Conservation (phyloP, 805 yeast genomes). For the Clavispora fructus region DNA sequence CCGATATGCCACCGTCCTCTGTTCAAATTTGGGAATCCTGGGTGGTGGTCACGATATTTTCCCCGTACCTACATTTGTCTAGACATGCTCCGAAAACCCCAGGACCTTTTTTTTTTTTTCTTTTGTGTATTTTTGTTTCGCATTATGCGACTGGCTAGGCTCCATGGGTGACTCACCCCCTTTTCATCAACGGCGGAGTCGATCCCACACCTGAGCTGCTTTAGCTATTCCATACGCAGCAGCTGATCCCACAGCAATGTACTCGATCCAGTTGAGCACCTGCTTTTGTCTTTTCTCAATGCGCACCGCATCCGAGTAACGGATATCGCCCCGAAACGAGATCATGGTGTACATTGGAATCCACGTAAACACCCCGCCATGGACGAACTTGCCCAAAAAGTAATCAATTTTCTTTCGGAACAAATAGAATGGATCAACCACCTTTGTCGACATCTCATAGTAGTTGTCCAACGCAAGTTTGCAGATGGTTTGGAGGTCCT, state of each 20-base stretch:
- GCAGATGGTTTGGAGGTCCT: conserved; percentile 71
- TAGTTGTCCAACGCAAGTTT: conserved; percentile 77
- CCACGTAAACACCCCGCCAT: conserved; percentile 51
- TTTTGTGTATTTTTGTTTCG: conserved; percentile 1
- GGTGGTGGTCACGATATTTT: too few relatives aligned
- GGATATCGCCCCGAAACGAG: conserved; percentile 77
- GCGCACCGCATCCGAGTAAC: conserved; percentile 63
- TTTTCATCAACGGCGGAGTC: background rate
- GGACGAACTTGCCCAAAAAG: conserved; percentile 51
- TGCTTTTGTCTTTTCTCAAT: conserved; percentile 50
- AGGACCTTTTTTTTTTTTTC: background rate
- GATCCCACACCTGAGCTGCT: conserved; percentile 7
- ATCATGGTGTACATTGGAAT: conserved; percentile 90
- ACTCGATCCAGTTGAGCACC: conserved; percentile 36
- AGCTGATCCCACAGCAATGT: conserved; percentile 11
- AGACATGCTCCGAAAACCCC: too few relatives aligned
- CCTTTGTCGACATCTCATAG: conserved; percentile 82
- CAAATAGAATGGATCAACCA: conserved; percentile 54
- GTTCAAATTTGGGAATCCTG: too few relatives aligned
- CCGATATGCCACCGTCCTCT: too few relatives aligned
- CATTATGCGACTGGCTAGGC: background rate
- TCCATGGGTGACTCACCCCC: background rate
- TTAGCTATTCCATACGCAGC: conserved; percentile 9
- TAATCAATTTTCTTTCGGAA: conserved; percentile 67
- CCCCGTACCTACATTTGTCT: too few relatives aligned